phyloP scores from a whole-genome alignment of 768 basidiomycete species.

The Guyanaporus albipodus region DNA sequence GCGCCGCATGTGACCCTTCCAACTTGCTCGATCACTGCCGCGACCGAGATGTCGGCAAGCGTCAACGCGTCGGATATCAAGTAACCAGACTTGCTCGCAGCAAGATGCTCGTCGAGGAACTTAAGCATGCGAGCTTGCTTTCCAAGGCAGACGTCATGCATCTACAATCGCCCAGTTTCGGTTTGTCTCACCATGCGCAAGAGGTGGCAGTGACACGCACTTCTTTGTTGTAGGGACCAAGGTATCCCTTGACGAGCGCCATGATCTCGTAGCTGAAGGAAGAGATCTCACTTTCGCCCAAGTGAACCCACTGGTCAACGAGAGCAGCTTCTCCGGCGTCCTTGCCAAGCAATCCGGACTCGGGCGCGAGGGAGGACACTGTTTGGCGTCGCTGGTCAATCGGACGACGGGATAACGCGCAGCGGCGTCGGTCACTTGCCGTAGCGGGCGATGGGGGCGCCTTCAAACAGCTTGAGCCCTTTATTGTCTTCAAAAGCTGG shows the following conservation, averaged over 20 bases:
- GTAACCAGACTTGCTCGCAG: conserved; percentile 15
- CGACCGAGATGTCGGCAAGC: conserved; percentile 27
- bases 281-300: conserved; percentile 27
- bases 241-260: conserved; percentile 14
- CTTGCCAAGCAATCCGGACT: conserved; percentile 26
- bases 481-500: conserved; percentile 24
- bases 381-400: background rate
- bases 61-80: conserved; percentile 23
- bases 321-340: conserved; percentile 21
- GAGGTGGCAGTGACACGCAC: conserved; percentile 1
- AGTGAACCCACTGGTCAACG: conserved; percentile 32
- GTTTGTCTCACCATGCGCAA: too few species aligned
- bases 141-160: conserved; percentile 13
- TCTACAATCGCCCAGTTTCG: conserved; percentile 2
- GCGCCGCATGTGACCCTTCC: conserved; percentile 24
- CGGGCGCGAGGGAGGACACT: conserved; percentile 27
- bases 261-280: conserved; percentile 17
- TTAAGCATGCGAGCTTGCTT: conserved; percentile 23
- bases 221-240: conserved; percentile 24
- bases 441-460: conserved; percentile 28
- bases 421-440: conserved; percentile 6
- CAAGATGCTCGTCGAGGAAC: conserved; percentile 25
- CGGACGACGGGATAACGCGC: background rate
- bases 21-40: conserved; percentile 20
- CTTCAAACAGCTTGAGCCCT: conserved; percentile 27